Evolutionary conservation across 805 yeast species (phyloP), one percentile per base, ranked within the genome.

Genomic region (Schizosaccharomyces osmophilus): DNA sequence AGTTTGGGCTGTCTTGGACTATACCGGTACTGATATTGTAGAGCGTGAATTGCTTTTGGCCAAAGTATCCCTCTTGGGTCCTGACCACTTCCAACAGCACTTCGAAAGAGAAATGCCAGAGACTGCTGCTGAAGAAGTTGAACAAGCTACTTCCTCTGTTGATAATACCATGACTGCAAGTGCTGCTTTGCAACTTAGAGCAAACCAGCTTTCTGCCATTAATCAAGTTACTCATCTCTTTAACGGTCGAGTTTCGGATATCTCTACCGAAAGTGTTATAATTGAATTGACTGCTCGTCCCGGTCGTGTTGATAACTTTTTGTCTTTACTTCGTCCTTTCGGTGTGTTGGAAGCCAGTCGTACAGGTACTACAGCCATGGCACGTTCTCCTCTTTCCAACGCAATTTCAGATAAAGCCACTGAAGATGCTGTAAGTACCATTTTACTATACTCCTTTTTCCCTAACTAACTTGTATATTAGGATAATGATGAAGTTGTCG

Each of bases 281-380:
- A 89, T 93, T 59, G 98, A 93, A 77, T 79, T 93, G 66, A 78
- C 86, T 65, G 98, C 97, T 61, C 89, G 90, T 72, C 98, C 97
- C 45, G 81, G 85, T 61, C 82, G 97, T 73, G 79, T 93, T 65
- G 77, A 90, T 55, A 82, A 94, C 51, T 89, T 89, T 72, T 80
- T 93, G 70, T 85, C 85, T 65, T 80, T 93, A 70, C 77, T 89
- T 70, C 93, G 87, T 72, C 98, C 98, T 57, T 93, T 93, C 70
- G 98, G 98, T 69, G 83, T 93, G 63, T 79, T 93, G 69, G 98
- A 93, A 74, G 85, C 90, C 68, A 95, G 97, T 55, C 82, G 98
- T 75, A 84, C 95, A 31, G 98, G 98, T 19, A 87, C 90, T 94
- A 88, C 93, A 90, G 98, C 97, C 9, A 79, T 93, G 68, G 94